Evolutionary conservation across 2,329 filamentous ascomycete genomes (phyloP).

Genomic region (Penicillium sp.): DNA sequence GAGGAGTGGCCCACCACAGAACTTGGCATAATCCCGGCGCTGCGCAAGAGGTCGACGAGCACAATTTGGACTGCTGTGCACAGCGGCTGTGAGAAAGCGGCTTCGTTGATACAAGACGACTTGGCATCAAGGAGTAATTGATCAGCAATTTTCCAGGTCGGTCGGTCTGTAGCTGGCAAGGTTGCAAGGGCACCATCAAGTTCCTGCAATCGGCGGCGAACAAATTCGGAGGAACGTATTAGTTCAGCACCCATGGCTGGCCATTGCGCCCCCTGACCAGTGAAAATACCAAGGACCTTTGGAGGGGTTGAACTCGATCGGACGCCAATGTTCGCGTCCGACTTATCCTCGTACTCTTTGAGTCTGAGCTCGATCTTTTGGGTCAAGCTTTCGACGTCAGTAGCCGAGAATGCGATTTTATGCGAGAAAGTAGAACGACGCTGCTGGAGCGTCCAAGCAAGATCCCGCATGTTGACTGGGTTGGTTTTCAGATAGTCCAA

Average conservation of each 20-base stretch:
- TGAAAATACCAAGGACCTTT: conserved; percentile 23
- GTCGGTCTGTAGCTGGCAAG: conserved; percentile 5
- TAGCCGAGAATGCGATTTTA: neutral
- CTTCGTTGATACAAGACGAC: conserved; percentile 5
- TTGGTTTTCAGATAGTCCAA: conserved; percentile 5
- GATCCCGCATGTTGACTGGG: conserved; percentile 4
- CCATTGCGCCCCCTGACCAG: conserved; percentile 30
- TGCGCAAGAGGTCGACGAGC: conserved; percentile 12
- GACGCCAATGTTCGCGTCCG: neutral
- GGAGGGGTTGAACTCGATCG: conserved; percentile 2
- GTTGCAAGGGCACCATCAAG: conserved; percentile 13
- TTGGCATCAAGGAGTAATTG: conserved; percentile 4
- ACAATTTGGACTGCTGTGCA: conserved; percentile 22
- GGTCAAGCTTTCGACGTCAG: neutral
- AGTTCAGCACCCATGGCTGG: conserved; percentile 20
- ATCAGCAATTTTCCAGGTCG: conserved; percentile 12
- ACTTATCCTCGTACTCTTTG: neutral
- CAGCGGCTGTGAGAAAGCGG: conserved; percentile 14
- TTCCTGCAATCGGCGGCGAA: conserved; percentile 8
- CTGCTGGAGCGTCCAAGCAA: conserved; percentile 12
- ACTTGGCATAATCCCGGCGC: conserved; percentile 10
- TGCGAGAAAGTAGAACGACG: neutral
- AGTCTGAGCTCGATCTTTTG: neutral
- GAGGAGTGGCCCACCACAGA: conserved; percentile 24
- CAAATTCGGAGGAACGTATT: conserved; percentile 9